A percentile compares a stretch with the other conserved stretches of the same genome.
Conservation (phyloP, 768 basidiomycete species). For the Cyathus striatus region DNA sequence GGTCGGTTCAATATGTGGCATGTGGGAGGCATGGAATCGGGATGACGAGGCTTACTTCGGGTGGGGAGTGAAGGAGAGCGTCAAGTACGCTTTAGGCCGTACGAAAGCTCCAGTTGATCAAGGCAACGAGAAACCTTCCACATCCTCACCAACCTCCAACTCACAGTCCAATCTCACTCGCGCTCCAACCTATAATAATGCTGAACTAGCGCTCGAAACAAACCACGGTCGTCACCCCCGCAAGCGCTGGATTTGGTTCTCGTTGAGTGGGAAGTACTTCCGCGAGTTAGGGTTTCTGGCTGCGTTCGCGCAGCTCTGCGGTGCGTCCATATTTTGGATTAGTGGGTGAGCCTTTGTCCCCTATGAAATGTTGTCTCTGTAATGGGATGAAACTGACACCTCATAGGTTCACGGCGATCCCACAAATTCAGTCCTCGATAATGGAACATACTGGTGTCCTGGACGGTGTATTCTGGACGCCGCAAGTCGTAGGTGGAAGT, state of each 20-base stretch:
- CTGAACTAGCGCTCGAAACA: too few relatives aligned
- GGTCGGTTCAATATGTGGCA: slow-evolving; percentile 44
- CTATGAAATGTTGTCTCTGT: slow-evolving; percentile 1
- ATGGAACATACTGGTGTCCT: slow-evolving; percentile 18
- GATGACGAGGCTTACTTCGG: slow-evolving; percentile 34
- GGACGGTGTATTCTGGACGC: slow-evolving; percentile 55
- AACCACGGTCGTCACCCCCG: too few relatives aligned
- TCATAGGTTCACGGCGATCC: slow-evolving; percentile 30
- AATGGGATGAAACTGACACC: too few relatives aligned
- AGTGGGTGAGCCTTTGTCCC: slow-evolving; percentile 25
- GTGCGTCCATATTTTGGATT: slow-evolving; percentile 62
- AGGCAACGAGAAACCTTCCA: not conserved
- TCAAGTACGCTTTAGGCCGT: not conserved
- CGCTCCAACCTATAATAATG: too few relatives aligned
- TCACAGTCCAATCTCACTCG: too few relatives aligned
- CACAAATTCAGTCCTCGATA: slow-evolving; percentile 26
- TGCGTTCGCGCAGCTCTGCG: slow-evolving; percentile 45
- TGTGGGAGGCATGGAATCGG: slow-evolving; percentile 52
- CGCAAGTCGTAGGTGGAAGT: slow-evolving; percentile 56
- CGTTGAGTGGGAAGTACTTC: slow-evolving; percentile 27
- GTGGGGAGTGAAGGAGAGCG: slow-evolving; percentile 16
- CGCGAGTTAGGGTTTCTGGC: slow-evolving; percentile 45
- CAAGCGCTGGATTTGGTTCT: slow-evolving; percentile 32
- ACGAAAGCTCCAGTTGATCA: not conserved
- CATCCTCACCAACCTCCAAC: too few relatives aligned